These are phyloP conservation scores for Ophiostoma triangulosporum DNA, from an alignment of 2,329 filamentous ascomycete genomes.

Conservation along the genomic window DNA sequence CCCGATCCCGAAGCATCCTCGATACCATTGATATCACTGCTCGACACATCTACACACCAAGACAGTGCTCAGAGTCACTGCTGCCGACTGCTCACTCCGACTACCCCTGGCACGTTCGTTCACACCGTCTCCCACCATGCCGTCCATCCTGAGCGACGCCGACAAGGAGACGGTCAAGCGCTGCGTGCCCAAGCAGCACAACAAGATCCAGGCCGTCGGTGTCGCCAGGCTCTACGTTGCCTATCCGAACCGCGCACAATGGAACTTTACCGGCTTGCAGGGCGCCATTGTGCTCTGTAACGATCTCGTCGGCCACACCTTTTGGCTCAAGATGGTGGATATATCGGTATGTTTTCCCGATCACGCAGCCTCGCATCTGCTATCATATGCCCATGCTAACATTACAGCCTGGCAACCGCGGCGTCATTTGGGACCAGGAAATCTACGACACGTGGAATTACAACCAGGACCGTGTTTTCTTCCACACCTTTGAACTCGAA, in stretches of 20 bases:
- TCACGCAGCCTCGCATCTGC: not conserved
- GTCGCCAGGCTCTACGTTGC: constrained; percentile 90
- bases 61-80: not conserved
- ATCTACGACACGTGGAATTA: constrained; percentile 92
- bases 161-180: constrained; percentile 96
- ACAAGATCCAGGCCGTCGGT: constrained; percentile 95
- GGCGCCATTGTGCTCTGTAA: constrained; percentile 85
- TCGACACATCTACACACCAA: not conserved
- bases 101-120: not conserved
- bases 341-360: constrained; percentile 55
- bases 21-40: no score
- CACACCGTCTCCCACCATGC: constrained; percentile 26
- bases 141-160: constrained; percentile 67
- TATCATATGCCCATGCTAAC: constrained; percentile 9
- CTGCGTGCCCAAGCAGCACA: constrained; percentile 80
- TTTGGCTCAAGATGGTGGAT: constrained; percentile 96
- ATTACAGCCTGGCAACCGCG: constrained; percentile 55
- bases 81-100: not conserved
- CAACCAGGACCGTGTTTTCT: constrained; percentile 95
- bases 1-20: not conserved
- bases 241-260: constrained; percentile 72
- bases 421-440: constrained; percentile 94
- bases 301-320: constrained; percentile 87
- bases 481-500: constrained; percentile 93
- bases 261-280: constrained; percentile 88